These are phyloP conservation scores for Suillus alpinus DNA, from an alignment of 768 basidiomycete genomes.

Conservation along the genomic window DNA sequence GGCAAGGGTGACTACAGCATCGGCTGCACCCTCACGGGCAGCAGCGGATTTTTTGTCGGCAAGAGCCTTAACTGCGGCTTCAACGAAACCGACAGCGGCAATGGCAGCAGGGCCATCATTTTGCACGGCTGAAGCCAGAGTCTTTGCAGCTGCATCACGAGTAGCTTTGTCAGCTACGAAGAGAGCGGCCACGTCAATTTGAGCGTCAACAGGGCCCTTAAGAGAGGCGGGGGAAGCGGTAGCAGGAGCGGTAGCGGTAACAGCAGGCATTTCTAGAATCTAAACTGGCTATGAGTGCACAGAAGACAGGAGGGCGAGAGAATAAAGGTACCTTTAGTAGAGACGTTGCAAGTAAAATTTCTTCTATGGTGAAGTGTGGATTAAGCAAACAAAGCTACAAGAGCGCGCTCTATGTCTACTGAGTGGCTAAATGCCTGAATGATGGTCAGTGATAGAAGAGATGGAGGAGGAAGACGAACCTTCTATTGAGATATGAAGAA, in stretches of 20 bases:
- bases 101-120: slow-evolving; percentile 83
- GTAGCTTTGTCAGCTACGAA: slow-evolving; percentile 84
- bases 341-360: slow-evolving; percentile 35
- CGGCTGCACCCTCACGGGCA: slow-evolving; percentile 84
- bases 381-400: slow-evolving; percentile 48
- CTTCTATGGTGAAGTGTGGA: slow-evolving; percentile 26
- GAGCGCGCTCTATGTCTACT: slow-evolving; percentile 64
- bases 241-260: slow-evolving; percentile 60
- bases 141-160: slow-evolving; percentile 67
- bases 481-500: slow-evolving; percentile 31
- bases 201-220: slow-evolving; percentile 65
- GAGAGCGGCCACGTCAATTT: slow-evolving; percentile 71
- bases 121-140: slow-evolving; percentile 72
- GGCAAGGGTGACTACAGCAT: slow-evolving; percentile 63
- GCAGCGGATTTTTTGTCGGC: slow-evolving; percentile 94
- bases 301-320: background rate
- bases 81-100: slow-evolving; percentile 63
- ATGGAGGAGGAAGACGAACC: slow-evolving; percentile 19
- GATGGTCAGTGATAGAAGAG: slow-evolving; percentile 7
- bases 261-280: slow-evolving; percentile 77
- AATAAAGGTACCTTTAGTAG: slow-evolving; percentile 40
- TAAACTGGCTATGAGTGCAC: slow-evolving; percentile 22
- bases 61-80: slow-evolving; percentile 79
- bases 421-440: slow-evolving; percentile 37
- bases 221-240: slow-evolving; percentile 64